phyloP scores from a whole-genome alignment of 1,284 basidiomycete species.

The Papiliotrema terrestris region DNA sequence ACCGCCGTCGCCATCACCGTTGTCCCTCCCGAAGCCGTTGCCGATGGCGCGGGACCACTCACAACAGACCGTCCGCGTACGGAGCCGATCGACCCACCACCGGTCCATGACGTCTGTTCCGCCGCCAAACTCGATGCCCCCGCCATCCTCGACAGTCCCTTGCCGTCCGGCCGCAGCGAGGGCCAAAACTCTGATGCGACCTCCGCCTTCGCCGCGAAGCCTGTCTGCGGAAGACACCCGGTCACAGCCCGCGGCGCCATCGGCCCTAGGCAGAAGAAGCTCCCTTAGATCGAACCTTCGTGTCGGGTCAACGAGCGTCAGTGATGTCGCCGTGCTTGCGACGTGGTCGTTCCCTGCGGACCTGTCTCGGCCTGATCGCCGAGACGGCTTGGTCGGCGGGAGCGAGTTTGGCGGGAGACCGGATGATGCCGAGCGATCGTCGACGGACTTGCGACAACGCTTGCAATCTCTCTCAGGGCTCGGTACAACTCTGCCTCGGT shows the following conservation, averaged over 20 bases:
- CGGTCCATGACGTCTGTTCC: too few species aligned
- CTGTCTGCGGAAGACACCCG: background rate
- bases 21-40: too few species aligned
- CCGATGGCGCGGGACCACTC: too few species aligned
- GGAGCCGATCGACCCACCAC: too few species aligned
- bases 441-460: constrained; percentile 7
- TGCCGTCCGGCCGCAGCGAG: background rate
- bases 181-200: background rate
- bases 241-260: background rate
- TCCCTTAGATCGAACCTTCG: background rate
- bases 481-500: constrained; percentile 1
- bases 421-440: background rate
- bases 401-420: too few species aligned
- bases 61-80: too few species aligned
- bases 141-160: too few species aligned
- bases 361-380: background rate
- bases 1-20: too few species aligned
- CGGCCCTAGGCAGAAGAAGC: background rate
- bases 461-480: constrained; percentile 5
- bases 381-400: too few species aligned
- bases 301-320: constrained; percentile 5
- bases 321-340: constrained; percentile 17
- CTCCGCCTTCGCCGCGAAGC: background rate
- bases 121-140: background rate
- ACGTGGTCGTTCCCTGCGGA: constrained; percentile 18